phyloP scores from a whole-genome alignment of 1,284 basidiomycete genomes.

The Afroboletus lepidellus region DNA sequence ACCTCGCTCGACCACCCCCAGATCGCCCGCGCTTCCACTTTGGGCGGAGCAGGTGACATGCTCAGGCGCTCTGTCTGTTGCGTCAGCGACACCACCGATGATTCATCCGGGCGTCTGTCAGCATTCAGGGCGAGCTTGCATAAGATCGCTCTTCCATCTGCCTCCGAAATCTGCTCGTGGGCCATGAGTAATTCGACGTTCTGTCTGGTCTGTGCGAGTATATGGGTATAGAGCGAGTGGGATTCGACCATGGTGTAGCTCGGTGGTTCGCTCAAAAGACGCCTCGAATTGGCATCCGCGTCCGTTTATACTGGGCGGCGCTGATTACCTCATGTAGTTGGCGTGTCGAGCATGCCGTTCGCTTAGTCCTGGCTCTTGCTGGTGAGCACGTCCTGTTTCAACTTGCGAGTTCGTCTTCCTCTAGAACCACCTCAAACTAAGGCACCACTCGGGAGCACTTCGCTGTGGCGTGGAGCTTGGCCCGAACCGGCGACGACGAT shows the following conservation, averaged over 20 bases:
- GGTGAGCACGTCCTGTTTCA: no score
- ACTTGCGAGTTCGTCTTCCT: no score
- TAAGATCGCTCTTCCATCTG: slow-evolving; percentile 55
- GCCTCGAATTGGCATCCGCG: background rate
- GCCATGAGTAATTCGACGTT: slow-evolving; percentile 65
- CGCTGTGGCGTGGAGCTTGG: no score
- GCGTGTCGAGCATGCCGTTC: background rate
- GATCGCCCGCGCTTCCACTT: slow-evolving; percentile 30
- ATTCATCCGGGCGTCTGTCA: slow-evolving; percentile 2
- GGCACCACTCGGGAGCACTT: no score
- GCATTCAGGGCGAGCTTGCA: slow-evolving; percentile 43
- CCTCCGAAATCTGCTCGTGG: slow-evolving; percentile 55
- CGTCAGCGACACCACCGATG: slow-evolving; percentile 25
- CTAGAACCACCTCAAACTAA: no score
- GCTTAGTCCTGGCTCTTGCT: background rate
- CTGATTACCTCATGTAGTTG: slow-evolving; percentile 26
- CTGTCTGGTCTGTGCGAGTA: slow-evolving; percentile 63
- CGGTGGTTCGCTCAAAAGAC: slow-evolving; percentile 1
- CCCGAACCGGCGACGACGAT: no score
- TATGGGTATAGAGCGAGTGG: slow-evolving; percentile 34
- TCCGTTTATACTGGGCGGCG: slow-evolving; percentile 17
- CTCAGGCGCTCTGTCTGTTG: slow-evolving; percentile 24
- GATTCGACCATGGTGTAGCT: slow-evolving; percentile 22
- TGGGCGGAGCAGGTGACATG: slow-evolving; percentile 26
- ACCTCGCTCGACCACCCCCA: slow-evolving; percentile 35